Evolutionary conservation across 768 basidiomycete genomes (phyloP).

Genomic region (Pisolithus marmoratus): DNA sequence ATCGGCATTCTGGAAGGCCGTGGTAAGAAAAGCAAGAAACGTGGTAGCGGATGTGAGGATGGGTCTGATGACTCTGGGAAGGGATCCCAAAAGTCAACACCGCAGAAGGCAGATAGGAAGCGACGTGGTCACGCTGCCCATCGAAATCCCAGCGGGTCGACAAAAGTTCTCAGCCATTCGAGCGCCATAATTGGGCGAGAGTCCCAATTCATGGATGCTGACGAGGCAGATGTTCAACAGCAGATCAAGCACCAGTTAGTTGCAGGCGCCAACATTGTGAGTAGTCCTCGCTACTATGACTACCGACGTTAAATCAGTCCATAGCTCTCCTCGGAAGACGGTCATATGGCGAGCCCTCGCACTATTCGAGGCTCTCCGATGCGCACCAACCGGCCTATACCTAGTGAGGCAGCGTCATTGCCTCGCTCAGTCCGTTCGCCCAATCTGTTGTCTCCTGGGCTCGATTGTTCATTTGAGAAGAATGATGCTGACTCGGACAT

Average conservation of each 20-base stretch:
- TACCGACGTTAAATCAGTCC: slow-evolving; percentile 10
- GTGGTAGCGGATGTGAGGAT: slow-evolving; percentile 25
- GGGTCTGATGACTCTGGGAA: slow-evolving; percentile 37
- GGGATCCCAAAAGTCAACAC: slow-evolving; percentile 53
- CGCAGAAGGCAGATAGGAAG: slow-evolving; percentile 45
- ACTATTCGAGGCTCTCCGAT: slow-evolving; percentile 68
- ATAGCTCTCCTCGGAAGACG: slow-evolving; percentile 59
- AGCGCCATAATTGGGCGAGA: slow-evolving; percentile 45
- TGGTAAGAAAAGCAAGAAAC: slow-evolving; percentile 27
- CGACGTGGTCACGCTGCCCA: slow-evolving; percentile 30
- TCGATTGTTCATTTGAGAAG: slow-evolving; percentile 38
- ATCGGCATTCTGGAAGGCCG: slow-evolving; percentile 82
- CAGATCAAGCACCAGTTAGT: slow-evolving; percentile 84
- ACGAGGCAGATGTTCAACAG: slow-evolving; percentile 74
- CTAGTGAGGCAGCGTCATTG: slow-evolving; percentile 35
- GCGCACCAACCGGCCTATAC: slow-evolving; percentile 35
- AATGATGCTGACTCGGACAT: slow-evolving; percentile 40
- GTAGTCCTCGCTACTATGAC: slow-evolving; percentile 16
- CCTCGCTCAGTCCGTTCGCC: slow-evolving; percentile 34
- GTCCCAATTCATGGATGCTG: slow-evolving; percentile 89
- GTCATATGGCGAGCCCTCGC: slow-evolving; percentile 56
- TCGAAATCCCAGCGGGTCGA: slow-evolving; percentile 21
- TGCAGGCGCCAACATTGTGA: slow-evolving; percentile 66
- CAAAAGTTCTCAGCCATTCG: slow-evolving; percentile 34
- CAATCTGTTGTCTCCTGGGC: slow-evolving; percentile 38